Base-by-base conservation (phyloP, 2,329 filamentous ascomycete genomes). In the Neopestalotiopsis clavispora region DNA sequence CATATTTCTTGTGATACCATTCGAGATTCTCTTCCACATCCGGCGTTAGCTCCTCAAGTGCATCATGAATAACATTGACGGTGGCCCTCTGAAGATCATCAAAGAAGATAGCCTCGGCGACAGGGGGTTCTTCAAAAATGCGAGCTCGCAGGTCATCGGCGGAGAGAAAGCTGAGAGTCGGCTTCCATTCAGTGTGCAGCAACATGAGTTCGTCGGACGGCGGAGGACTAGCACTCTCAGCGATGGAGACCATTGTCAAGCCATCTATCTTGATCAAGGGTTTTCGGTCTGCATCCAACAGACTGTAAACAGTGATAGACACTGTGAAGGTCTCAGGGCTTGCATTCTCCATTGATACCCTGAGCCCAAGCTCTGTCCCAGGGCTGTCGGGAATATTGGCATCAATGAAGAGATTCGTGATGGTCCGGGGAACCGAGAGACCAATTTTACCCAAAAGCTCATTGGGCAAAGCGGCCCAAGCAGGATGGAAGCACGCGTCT, bases 1-100 rank as follows among this genome's bases (percentile, higher is more conserved):
- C 63, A 13, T 57, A 66, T 23, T 66, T 66, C 45, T 38, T 58
- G 49, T 23, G 28, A 23, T 66, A 57, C 63, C 63, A 66, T 17
- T 66, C 63, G 28, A 66, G 42, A 23, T 58, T 57, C 10, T 66
- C n/a, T 32, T 66, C 63, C 9, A 57, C 63, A 6, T 66, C 42
- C 12, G 63, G 45, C 2, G 42, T 66, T 28, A 66, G 20, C 14
- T 66, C 17, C 14, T 66, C n/a, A 28, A 66, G 63, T 34, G 42
- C 49, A 23, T 66, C 63, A 7, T 66, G 63, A 12, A 66, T 66
- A 45, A 66, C 63, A 40, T 66, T 66, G 32, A 66, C 45, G 7
- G 63, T 66, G n/a, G 63, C 63, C 28, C 30, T 45, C 32, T 66
- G 63, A 23, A 66, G 49, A 10, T 66, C 63, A 23, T 66, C 42